Conservation (phyloP, 371 early-diverging fungal genomes). For the Dipsacomyces acuminosporus region DNA sequence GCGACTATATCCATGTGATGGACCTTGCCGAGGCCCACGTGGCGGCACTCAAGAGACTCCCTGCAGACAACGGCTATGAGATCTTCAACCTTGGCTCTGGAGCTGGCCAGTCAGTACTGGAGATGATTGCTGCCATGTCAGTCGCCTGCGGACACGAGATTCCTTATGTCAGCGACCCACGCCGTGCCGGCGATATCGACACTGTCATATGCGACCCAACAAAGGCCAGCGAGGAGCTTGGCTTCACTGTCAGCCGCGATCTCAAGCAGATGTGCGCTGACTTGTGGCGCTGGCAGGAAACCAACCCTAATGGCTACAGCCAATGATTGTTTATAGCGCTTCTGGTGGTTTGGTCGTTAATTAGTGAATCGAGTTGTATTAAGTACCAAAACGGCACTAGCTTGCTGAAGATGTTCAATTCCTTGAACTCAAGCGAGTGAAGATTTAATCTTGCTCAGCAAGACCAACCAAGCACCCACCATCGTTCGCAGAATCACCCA, state of each 20-base stretch:
- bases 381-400: too few species aligned
- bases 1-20: constrained; percentile 87
- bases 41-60: constrained; percentile 66
- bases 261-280: constrained; percentile 75
- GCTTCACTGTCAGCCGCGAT: constrained; percentile 65
- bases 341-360: too few species aligned
- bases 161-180: constrained; percentile 57
- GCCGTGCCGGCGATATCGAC: constrained; percentile 85
- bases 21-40: constrained; percentile 85
- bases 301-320: constrained; percentile 60
- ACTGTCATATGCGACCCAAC: constrained; percentile 71
- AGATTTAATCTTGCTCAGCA: too few species aligned
- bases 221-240: constrained; percentile 63
- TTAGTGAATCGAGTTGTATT: too few species aligned
- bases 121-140: constrained; percentile 77
- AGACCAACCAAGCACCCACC: too few species aligned
- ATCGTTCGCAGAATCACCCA: too few species aligned
- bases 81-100: constrained; percentile 87
- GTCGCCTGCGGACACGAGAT: constrained; percentile 59
- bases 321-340: too few species aligned
- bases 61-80: constrained; percentile 36
- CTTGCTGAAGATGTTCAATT: too few species aligned
- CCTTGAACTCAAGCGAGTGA: too few species aligned
- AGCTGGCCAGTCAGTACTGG: constrained; percentile 75
- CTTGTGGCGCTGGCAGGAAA: constrained; percentile 79